A percentile compares a stretch with the other conserved stretches of the same genome.
phyloP scores from a whole-genome alignment of 768 basidiomycete genomes.

The Auriscalpium microsporum region DNA sequence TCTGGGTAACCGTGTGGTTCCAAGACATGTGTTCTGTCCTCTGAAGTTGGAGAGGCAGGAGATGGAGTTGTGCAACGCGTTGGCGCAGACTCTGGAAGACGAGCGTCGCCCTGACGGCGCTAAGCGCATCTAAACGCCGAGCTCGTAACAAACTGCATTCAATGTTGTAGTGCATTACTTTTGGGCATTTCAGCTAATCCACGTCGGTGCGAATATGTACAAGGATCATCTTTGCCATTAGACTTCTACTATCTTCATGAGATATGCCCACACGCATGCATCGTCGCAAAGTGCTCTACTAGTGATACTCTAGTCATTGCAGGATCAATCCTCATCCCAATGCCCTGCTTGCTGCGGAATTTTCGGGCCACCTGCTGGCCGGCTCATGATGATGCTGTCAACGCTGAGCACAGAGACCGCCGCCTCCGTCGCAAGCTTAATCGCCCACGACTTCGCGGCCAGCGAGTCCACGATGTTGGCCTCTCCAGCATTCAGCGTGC shows the following conservation, averaged over 20 bases:
- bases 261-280: background rate
- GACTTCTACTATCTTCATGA: background rate
- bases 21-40: too few species aligned
- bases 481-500: constrained; percentile 56
- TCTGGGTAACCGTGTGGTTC: too few species aligned
- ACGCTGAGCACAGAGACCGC: constrained; percentile 88
- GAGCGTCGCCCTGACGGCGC: too few species aligned
- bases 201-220: too few species aligned
- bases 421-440: constrained; percentile 85
- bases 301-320: background rate
- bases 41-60: too few species aligned
- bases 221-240: too few species aligned
- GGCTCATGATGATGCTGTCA: constrained; percentile 97
- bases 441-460: constrained; percentile 84
- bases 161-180: too few species aligned
- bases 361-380: constrained; percentile 84
- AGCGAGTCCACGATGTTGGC: constrained; percentile 79
- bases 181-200: too few species aligned
- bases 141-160: too few species aligned
- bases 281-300: background rate
- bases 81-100: too few species aligned
- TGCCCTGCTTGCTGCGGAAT: constrained; percentile 80
- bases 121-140: too few species aligned
- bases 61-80: too few species aligned
- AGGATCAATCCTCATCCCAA: constrained; percentile 68